These are phyloP conservation scores for Alnus rubra DNA, from an alignment of 306 rosid species.

Conservation along the genomic window DNA sequence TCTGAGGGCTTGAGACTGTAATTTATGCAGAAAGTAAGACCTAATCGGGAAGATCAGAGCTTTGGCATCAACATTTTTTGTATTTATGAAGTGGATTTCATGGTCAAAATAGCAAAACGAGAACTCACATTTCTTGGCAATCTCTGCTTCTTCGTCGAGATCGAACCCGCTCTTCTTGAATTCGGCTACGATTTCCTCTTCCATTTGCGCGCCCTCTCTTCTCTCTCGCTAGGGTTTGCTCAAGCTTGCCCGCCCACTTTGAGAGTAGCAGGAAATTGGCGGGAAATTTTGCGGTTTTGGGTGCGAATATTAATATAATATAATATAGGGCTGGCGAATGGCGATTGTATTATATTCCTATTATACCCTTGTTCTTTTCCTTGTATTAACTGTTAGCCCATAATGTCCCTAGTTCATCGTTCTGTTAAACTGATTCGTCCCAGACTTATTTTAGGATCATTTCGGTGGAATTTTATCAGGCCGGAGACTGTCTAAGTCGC, in stretches of 20 bases:
- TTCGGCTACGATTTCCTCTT: conserved; percentile 69
- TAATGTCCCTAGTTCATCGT: too few relatives aligned
- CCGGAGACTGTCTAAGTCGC: too few relatives aligned
- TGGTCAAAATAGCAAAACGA: conserved; percentile 4
- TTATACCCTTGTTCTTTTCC: background rate
- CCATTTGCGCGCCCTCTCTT: conserved; percentile 48
- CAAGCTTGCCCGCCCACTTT: conserved; percentile 14
- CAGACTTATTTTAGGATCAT: too few relatives aligned
- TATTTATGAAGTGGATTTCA: background rate
- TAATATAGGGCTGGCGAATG: background rate
- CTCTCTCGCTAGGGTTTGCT: conserved; percentile 56
- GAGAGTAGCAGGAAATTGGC: conserved; percentile 49
- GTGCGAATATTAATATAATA: background rate
- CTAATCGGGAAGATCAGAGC: conserved; percentile 36
- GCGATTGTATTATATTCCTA: background rate
- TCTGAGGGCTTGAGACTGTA: conserved; percentile 74
- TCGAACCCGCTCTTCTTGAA: conserved; percentile 55
- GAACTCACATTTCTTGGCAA: conserved; percentile 68
- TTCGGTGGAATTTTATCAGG: too few relatives aligned
- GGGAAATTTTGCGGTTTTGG: conserved; percentile 41
- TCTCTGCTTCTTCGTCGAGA: conserved; percentile 70
- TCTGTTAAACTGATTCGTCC: too few relatives aligned
- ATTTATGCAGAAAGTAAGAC: conserved; percentile 70
- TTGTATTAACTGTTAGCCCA: background rate
- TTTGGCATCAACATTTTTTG: background rate